phyloP scores from a whole-genome alignment of 139 green algal genomes.

The Ettlia oleoabundans region DNA sequence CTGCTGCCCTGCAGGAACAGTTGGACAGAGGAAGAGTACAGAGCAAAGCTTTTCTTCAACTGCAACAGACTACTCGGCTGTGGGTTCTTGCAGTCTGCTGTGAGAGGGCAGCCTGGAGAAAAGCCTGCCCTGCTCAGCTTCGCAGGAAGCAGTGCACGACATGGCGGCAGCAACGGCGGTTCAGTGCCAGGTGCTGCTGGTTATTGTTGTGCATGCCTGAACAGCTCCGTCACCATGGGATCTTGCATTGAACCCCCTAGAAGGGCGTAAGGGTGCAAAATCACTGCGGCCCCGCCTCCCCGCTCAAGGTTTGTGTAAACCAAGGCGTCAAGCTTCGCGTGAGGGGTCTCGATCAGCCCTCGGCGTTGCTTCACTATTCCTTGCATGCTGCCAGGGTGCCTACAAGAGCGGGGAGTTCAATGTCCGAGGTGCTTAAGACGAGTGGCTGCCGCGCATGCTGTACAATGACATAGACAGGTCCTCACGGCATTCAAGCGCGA shows the following conservation, averaged over 20 bases:
- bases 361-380: background rate
- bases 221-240: constrained; percentile 40
- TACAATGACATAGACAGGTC: background rate
- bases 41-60: too few species aligned
- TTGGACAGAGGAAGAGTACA: background rate
- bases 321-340: background rate
- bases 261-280: constrained; percentile 43
- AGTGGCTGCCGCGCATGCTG: background rate
- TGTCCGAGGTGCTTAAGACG: too few species aligned
- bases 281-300: background rate
- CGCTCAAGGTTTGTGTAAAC: background rate
- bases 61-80: too few species aligned
- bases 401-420: background rate
- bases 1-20: background rate
- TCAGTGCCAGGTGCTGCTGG: background rate
- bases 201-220: too few species aligned
- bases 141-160: too few species aligned
- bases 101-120: too few species aligned
- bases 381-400: background rate
- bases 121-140: too few species aligned
- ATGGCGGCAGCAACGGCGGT: too few species aligned
- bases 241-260: constrained; percentile 47
- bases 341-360: background rate
- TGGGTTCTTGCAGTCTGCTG: too few species aligned
- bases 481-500: too few species aligned